Conservation (phyloP, 768 basidiomycete species). For the Leccinum rimulosum region DNA sequence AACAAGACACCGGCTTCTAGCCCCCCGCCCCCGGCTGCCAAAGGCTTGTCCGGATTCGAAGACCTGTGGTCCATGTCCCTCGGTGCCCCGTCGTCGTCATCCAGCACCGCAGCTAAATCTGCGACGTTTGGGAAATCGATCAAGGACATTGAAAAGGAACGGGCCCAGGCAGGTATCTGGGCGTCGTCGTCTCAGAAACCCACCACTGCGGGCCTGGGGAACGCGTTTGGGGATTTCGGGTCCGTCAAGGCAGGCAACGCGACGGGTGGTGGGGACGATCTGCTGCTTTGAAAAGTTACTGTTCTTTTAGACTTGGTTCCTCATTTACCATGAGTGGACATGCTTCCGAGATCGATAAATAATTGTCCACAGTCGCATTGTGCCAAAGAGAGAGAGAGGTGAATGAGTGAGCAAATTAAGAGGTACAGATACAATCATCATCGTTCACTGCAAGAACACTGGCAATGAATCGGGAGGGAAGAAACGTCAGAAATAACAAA, state of each 20-base stretch:
- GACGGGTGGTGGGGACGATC: slow-evolving; percentile 39
- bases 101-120: slow-evolving; percentile 35
- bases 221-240: slow-evolving; percentile 36
- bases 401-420: slow-evolving; percentile 32
- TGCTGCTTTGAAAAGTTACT: slow-evolving; percentile 35
- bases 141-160: slow-evolving; percentile 87
- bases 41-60: slow-evolving; percentile 65
- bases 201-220: slow-evolving; percentile 12
- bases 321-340: slow-evolving; percentile 4
- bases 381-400: slow-evolving; percentile 11
- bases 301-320: neutral
- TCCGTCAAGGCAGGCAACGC: slow-evolving; percentile 16
- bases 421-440: slow-evolving; percentile 39
- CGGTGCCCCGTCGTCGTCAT: slow-evolving; percentile 36
- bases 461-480: slow-evolving; percentile 17
- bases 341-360: neutral
- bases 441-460: slow-evolving; percentile 34
- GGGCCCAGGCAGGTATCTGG: slow-evolving; percentile 80
- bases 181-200: slow-evolving; percentile 35
- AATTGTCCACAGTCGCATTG: slow-evolving; percentile 25
- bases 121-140: slow-evolving; percentile 65
- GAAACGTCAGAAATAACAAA: slow-evolving; percentile 21
- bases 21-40: slow-evolving; percentile 29
- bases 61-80: slow-evolving; percentile 88
- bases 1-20: slow-evolving; percentile 14